These are phyloP conservation scores for Didymella exigua DNA, from an alignment of 2,329 filamentous ascomycete species.

Conservation along the genomic window DNA sequence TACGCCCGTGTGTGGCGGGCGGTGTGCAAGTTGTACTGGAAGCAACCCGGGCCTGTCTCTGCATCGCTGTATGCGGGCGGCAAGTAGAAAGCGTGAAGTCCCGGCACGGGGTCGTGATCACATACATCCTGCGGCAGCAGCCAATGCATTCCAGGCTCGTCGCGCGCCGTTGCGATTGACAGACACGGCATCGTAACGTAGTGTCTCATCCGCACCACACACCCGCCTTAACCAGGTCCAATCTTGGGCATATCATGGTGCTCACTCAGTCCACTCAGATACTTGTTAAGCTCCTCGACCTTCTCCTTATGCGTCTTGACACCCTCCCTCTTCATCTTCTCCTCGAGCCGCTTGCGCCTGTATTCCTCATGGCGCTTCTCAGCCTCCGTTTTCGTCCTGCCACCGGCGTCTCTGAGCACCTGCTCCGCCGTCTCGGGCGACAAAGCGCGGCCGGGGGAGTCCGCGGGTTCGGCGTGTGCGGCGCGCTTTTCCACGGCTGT, in stretches of 20 bases:
- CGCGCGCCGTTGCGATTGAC: too few species aligned
- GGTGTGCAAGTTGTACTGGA: too few species aligned
- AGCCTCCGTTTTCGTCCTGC: slow-evolving; percentile 75
- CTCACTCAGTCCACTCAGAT: slow-evolving; percentile 88
- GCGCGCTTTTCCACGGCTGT: slow-evolving; percentile 22
- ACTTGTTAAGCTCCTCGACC: slow-evolving; percentile 93
- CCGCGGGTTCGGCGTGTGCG: slow-evolving; percentile 27
- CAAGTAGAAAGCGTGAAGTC: too few species aligned
- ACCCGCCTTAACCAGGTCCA: slow-evolving; percentile 59
- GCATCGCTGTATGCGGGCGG: too few species aligned
- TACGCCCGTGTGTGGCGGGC: too few species aligned
- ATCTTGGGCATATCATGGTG: slow-evolving; percentile 88
- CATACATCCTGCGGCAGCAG: too few species aligned
- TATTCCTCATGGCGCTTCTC: slow-evolving; percentile 82
- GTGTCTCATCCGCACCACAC: too few species aligned
- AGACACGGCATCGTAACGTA: too few species aligned
- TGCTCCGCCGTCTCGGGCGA: slow-evolving; percentile 42
- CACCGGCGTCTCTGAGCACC: slow-evolving; percentile 34
- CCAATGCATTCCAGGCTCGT: too few species aligned
- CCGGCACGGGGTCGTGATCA: too few species aligned
- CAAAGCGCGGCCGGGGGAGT: slow-evolving; percentile 37
- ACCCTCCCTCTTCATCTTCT: slow-evolving; percentile 80
- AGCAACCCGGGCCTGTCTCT: too few species aligned
- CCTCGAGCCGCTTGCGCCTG: slow-evolving; percentile 79
- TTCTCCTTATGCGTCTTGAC: slow-evolving; percentile 97